A percentile compares a stretch with the other conserved stretches of the same genome.
These are phyloP conservation scores for Mortierella sp. DNA, from an alignment of 371 early-diverging fungal genomes.

Conservation along the genomic window DNA sequence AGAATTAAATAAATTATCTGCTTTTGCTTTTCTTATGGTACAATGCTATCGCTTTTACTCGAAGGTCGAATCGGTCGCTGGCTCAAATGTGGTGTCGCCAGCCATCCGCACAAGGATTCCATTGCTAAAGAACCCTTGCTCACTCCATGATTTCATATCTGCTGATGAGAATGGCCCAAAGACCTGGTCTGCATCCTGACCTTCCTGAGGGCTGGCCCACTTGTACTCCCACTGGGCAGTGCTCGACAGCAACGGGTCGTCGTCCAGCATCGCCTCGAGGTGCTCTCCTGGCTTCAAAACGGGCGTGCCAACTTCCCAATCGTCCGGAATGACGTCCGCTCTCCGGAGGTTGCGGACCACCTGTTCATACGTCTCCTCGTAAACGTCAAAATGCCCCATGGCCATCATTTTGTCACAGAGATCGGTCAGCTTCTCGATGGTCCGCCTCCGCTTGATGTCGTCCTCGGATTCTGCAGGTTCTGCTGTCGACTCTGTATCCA, in stretches of 20 bases:
- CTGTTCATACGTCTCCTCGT: constrained; percentile 84
- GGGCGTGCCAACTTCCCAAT: constrained; percentile 70
- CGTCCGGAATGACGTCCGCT: constrained; percentile 70
- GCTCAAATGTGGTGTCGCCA: constrained; percentile 43
- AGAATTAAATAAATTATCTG: background rate
- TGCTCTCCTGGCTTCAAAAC: constrained; percentile 45
- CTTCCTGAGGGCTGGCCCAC: constrained; percentile 48
- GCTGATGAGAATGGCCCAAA: constrained; percentile 48
- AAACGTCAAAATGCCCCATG: constrained; percentile 77
- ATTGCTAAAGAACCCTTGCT: constrained; percentile 52
- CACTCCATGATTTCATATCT: constrained; percentile 42
- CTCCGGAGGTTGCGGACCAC: constrained; percentile 77
- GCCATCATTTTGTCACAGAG: constrained; percentile 84
- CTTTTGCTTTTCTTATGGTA: background rate
- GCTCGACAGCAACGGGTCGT: constrained; percentile 29
- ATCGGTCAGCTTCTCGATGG: constrained; percentile 78
- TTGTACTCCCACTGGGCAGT: constrained; percentile 48
- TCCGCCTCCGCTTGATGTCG: constrained; percentile 59
- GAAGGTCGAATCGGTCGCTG: constrained; percentile 31
- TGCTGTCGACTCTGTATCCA: constrained; percentile 29
- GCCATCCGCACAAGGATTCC: constrained; percentile 49
- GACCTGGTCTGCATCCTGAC: constrained; percentile 39
- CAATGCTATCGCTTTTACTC: too few species aligned
- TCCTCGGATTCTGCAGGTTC: constrained; percentile 58
- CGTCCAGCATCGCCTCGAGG: constrained; percentile 25